These are phyloP conservation scores for Aquilaria agallochum DNA, from an alignment of 441 rosid species.

Conservation along the genomic window DNA sequence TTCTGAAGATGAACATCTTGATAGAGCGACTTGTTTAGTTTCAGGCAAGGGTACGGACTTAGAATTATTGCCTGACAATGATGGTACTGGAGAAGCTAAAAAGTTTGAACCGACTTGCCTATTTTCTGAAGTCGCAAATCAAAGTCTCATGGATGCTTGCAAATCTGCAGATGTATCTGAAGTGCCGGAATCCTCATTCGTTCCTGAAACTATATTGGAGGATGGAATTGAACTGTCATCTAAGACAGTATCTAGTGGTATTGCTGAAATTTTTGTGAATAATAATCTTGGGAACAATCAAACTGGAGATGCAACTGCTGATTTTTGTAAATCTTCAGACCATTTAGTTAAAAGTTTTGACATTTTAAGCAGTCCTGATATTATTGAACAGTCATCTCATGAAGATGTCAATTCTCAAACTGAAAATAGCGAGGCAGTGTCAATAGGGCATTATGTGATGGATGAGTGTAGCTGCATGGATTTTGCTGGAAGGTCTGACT, in stretches of 20 bases:
- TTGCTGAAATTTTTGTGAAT: constrained; percentile 46
- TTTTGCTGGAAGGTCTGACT: constrained; percentile 38
- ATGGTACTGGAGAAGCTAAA: constrained; percentile 23
- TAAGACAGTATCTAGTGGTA: constrained; percentile 37
- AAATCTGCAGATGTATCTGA: constrained; percentile 61
- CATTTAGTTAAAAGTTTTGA: constrained; percentile 32
- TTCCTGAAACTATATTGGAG: constrained; percentile 76
- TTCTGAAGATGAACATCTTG: constrained; percentile 65
- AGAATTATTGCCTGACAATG: constrained; percentile 26
- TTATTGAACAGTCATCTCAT: constrained; percentile 34
- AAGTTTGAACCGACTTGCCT: constrained; percentile 26
- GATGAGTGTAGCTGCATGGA: constrained; percentile 91
- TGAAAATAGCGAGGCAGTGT: constrained; percentile 28
- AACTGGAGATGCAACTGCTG: constrained; percentile 28
- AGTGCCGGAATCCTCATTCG: constrained; percentile 87
- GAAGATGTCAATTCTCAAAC: constrained; percentile 41
- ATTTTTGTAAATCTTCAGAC: constrained; percentile 21
- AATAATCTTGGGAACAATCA: constrained; percentile 28
- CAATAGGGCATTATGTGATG: constrained; percentile 51
- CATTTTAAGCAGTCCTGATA: constrained; percentile 26
- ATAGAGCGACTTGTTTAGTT: constrained; percentile 20
- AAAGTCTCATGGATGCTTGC: constrained; percentile 29
- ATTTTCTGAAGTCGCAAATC: constrained; percentile 29
- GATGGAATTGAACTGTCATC: constrained; percentile 41
- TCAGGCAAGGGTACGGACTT: constrained; percentile 19